phyloP scores from a whole-genome alignment of 306 rosid genomes.

The Prunus mume region DNA sequence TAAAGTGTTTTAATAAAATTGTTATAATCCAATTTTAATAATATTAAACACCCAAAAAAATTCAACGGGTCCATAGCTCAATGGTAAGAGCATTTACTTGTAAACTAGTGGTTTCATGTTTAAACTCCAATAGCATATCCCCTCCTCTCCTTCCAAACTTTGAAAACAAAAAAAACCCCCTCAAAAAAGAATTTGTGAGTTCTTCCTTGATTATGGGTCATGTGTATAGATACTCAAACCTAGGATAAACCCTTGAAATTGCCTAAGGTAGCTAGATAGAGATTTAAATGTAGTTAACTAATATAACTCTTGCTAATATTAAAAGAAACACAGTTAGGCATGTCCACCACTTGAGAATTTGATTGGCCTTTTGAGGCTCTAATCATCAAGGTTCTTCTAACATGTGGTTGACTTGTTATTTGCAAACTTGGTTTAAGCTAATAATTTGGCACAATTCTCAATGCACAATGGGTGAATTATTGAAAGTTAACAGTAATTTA shows the following conservation, averaged over 20 bases:
- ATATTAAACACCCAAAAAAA: not conserved
- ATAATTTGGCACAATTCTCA: not conserved
- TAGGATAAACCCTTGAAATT: slow-evolving; percentile 1
- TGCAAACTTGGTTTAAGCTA: slow-evolving; percentile 10
- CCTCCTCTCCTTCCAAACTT: too few relatives aligned
- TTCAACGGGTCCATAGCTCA: too few relatives aligned
- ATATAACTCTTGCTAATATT: not conserved
- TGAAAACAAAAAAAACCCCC: too few relatives aligned
- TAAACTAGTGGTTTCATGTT: too few relatives aligned
- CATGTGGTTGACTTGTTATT: slow-evolving; percentile 27
- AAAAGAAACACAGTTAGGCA: slow-evolving; percentile 32
- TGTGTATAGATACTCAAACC: not conserved
- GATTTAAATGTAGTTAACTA: not conserved
- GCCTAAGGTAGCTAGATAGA: not conserved
- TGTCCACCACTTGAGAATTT: slow-evolving; percentile 33
- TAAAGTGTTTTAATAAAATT: not conserved
- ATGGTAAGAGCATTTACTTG: too few relatives aligned
- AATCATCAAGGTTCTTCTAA: slow-evolving; percentile 53
- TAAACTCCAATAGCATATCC: fast-evolving
- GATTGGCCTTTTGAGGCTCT: slow-evolving; percentile 32
- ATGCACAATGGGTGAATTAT: slow-evolving; percentile 10
- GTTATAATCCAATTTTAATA: not conserved
- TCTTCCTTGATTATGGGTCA: slow-evolving; percentile 1
- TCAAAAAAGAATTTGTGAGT: not conserved
- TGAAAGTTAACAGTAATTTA: not conserved